Percentiles rank a stretch among this genome's conserved stretches.
phyloP scores from a whole-genome alignment of 192 early-diverging fungal genomes.

The Coemansia sp. region DNA sequence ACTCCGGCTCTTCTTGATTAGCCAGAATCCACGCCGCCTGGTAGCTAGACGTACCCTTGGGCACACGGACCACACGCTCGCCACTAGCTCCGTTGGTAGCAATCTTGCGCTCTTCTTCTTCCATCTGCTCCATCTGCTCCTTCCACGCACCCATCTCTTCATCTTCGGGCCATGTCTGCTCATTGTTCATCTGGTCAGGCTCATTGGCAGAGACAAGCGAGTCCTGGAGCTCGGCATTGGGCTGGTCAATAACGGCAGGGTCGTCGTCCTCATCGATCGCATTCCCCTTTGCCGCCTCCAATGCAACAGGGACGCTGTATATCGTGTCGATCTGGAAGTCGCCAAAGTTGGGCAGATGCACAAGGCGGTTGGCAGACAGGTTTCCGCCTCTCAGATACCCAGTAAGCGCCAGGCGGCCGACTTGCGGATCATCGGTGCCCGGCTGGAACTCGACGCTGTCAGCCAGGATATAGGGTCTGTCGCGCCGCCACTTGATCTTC shows the following conservation, averaged over 20 bases:
- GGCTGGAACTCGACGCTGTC: slow-evolving; percentile 72
- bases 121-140: slow-evolving; percentile 48
- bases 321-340: slow-evolving; percentile 89
- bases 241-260: slow-evolving; percentile 62
- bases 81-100: slow-evolving; percentile 9
- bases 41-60: slow-evolving; percentile 94
- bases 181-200: slow-evolving; percentile 83
- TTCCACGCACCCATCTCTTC: slow-evolving; percentile 87
- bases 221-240: slow-evolving; percentile 72
- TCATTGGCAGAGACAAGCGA: slow-evolving; percentile 83
- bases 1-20: slow-evolving; percentile 51
- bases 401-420: slow-evolving; percentile 74
- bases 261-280: slow-evolving; percentile 46
- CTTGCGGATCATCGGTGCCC: slow-evolving; percentile 45
- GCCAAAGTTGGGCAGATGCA: slow-evolving; percentile 91
- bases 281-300: slow-evolving; percentile 32
- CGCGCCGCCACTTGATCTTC: slow-evolving; percentile 81
- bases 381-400: slow-evolving; percentile 84
- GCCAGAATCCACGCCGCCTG: slow-evolving; percentile 98
- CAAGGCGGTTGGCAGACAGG: slow-evolving; percentile 86
- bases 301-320: slow-evolving; percentile 25
- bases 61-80: slow-evolving; percentile 70
- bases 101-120: slow-evolving; percentile 27
- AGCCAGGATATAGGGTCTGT: slow-evolving; percentile 82
- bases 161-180: slow-evolving; percentile 99